Base-by-base conservation (phyloP, 495 filamentous ascomycete species). In the Daldinia concentrica region DNA sequence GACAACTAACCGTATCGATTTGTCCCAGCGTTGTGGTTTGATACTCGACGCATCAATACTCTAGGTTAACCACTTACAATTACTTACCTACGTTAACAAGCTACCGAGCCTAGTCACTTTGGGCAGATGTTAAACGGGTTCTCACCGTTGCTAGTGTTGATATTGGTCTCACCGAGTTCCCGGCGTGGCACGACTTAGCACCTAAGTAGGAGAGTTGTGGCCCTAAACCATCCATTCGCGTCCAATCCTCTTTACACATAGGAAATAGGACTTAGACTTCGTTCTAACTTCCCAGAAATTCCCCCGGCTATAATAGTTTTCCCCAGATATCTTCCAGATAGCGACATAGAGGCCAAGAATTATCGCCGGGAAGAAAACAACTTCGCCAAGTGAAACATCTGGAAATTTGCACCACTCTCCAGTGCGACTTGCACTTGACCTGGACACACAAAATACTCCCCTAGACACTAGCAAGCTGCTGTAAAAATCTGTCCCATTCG, bases 371-470 rank as follows among this genome's bases (percentile, higher is more conserved):
- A 66, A 62, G 65, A 65, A 64, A 61, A 62, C 56, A 56, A 27
- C 24, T 57, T 72, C 70, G 61, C 56, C 32, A 73, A 69, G 65
- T 73, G 70, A 73, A 73, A 73, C 70, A 73, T 12, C 61, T 73
- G 62, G 70, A 73, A 65, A 73, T 73, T 73, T 62, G 70, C 51
- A 69, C 65, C 15, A 66, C 65, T 19, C 1, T 56, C 52, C 57
- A 15, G 70, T 73, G 57, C 55, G 22, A 72, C 69, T 45, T 60
- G 24, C 27, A 15, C 39, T 41, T 19, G 26, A 55, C n/a, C n/a
- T n/a, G n/a, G n/a, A n/a, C n/a, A n/a, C 55, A 58, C 55, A 55
- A 58, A 61, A 27, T 26, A 9, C 22, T n/a, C 58, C 69, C 27
- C 34, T 9, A 12, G 32, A 30, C 30, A 22, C 56, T 58, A 58